phyloP scores from a whole-genome alignment of 345 rosid species.

The Mallotus nudiflorus region DNA sequence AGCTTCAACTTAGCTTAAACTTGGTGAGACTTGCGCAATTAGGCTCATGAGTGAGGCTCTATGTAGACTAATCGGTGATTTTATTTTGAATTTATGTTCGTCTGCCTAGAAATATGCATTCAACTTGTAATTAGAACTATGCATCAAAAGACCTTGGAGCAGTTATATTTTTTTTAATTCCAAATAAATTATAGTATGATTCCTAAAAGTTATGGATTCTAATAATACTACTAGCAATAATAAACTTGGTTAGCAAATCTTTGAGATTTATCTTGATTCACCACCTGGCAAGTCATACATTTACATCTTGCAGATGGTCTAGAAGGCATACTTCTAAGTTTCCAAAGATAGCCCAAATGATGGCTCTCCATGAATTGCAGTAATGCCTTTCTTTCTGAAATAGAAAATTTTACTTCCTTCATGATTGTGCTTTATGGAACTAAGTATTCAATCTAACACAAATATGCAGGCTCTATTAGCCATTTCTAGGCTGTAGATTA shows the following conservation, averaged over 20 bases:
- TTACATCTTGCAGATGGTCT: conserved; percentile 5
- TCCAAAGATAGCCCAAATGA: background rate
- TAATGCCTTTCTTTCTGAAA: background rate
- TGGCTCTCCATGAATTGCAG: background rate
- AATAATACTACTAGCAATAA: background rate
- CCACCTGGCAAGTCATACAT: background rate
- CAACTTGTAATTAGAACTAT: background rate
- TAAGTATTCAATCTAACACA: too few relatives aligned
- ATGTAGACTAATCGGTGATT: too few relatives aligned
- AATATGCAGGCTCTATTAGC: too few relatives aligned
- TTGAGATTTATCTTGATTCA: background rate
- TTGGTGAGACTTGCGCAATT: background rate
- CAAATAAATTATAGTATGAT: background rate
- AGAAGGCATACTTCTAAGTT: background rate
- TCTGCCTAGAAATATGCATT: background rate
- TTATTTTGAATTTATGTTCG: background rate
- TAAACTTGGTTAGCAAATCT: background rate
- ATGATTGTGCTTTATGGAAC: too few relatives aligned
- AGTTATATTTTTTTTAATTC: background rate
- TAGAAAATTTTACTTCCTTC: too few relatives aligned
- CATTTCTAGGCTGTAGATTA: too few relatives aligned
- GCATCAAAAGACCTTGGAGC: too few relatives aligned
- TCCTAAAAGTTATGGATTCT: background rate
- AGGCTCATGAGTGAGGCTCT: background rate
- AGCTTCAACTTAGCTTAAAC: background rate